Base-by-base conservation (phyloP, 1,284 basidiomycete species). In the Stereum hirsutum region DNA sequence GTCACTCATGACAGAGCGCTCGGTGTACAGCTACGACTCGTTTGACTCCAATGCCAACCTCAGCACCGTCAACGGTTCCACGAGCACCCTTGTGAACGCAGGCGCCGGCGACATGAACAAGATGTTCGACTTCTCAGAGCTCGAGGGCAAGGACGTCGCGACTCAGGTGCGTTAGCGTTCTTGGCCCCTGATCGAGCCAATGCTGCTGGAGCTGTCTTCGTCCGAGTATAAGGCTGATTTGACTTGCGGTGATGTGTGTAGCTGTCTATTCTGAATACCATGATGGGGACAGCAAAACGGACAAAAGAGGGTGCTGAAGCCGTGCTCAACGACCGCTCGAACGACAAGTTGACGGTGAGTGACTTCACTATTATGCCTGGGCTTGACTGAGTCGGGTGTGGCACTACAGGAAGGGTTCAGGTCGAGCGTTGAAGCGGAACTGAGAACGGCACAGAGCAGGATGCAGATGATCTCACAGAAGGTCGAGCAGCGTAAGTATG, bases 241-340 rank as follows among this genome's bases (percentile, higher is more conserved):
- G n/a, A n/a, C n/a, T n/a, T n/a, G n/a, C n/a, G n/a, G n/a, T n/a
- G n/a, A n/a, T n/a, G n/a, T n/a, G 23, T 10, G 19, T 49, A 91
- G 84, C 61, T 89, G 39, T 75, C 78, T 36, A 64, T 70, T n/a
- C 69, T 92, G 27, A 74, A 74, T 37, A 72, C 69, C 47, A 75
- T 79, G 58, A 70, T 90, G 31, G 74, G 77, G 49, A 68, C 81
- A 46, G 81, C 89, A 60, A 78, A 75, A 48, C 75, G 82, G 46
- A 89, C 92, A 54, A 86, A 79, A 57, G 87, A 90, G 60, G 89
- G 90, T 14, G 89, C 89, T 1, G 87, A 89, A 63, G 88, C 84
- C 48, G 68, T 93, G 42, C 65, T 93, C 37, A 76, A 77, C 48
- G 77, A 85, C 62, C 66, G 72, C 23, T 24, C 47, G 21, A 17